Conservation (phyloP, 176 grass and related monocot genomes). For the bread wheat (Triticum aestivum) region DNA sequence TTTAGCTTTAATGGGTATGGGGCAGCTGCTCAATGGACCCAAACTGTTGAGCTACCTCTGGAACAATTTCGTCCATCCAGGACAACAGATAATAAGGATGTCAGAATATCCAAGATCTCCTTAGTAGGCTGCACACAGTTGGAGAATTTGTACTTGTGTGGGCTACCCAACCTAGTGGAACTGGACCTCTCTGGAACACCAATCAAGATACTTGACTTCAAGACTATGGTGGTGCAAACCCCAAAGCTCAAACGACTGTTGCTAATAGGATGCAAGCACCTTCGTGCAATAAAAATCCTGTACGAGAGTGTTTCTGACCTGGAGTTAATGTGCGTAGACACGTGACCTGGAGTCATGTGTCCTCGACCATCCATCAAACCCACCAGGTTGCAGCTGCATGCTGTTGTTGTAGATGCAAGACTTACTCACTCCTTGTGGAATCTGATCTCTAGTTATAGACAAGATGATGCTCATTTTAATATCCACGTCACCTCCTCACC, state of each 20-base stretch:
- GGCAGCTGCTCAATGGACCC: background rate
- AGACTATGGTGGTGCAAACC: background rate
- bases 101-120: background rate
- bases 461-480: background rate
- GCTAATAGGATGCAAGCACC: background rate
- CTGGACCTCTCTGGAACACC: background rate
- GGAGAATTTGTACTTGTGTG: background rate
- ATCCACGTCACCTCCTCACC: background rate
- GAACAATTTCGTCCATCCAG: background rate
- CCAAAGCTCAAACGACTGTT: background rate
- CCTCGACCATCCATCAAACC: background rate
- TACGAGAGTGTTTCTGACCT: background rate
- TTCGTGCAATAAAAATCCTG: no score
- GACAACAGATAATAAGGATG: background rate
- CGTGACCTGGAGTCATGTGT: background rate
- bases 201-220: slow-evolving; percentile 11
- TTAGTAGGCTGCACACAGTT: background rate
- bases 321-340: slow-evolving; percentile 4
- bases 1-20: slow-evolving; percentile 12
- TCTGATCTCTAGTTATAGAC: no score
- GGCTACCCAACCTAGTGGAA: background rate
- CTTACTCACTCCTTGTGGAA: background rate
- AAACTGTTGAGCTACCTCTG: background rate
- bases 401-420: background rate
- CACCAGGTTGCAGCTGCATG: fast-evolving